Evolutionary conservation across 306 rosid species (phyloP).

Genomic region (Citrullus amarus): DNA sequence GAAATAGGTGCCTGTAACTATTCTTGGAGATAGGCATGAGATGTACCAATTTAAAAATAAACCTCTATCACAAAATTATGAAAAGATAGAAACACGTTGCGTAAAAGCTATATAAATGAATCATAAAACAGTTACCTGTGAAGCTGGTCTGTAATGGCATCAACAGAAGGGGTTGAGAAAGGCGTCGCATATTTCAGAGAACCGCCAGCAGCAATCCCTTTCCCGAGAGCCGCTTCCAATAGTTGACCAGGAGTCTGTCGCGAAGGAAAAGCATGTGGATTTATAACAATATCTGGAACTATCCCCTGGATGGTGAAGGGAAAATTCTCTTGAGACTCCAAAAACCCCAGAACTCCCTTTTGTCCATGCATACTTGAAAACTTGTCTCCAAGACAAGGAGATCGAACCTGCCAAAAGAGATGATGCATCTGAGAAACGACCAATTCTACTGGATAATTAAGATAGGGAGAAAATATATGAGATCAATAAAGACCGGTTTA

Average conservation of each 20-base stretch:
- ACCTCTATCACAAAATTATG: too few species aligned
- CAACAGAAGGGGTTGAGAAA: slow-evolving; percentile 69
- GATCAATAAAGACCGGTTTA: background rate
- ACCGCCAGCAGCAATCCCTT: slow-evolving; percentile 80
- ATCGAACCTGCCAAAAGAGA: slow-evolving; percentile 55
- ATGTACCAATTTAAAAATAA: background rate
- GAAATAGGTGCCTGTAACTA: background rate
- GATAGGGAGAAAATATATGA: background rate
- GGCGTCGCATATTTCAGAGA: slow-evolving; percentile 65
- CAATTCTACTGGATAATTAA: background rate
- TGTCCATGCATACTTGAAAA: slow-evolving; percentile 99
- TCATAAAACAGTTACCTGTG: slow-evolving; percentile 40
- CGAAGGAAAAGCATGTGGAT: slow-evolving; percentile 96
- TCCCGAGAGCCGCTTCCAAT: slow-evolving; percentile 89
- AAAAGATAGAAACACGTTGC: background rate
- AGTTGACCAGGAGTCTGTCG: slow-evolving; percentile 98
- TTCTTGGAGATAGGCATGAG: background rate
- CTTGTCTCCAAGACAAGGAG: slow-evolving; percentile 91
- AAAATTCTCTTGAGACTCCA: slow-evolving; percentile 89
- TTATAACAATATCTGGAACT: slow-evolving; percentile 93
- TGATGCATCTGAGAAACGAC: background rate
- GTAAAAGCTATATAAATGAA: background rate
- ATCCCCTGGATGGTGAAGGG: slow-evolving; percentile 86
- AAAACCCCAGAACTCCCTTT: slow-evolving; percentile 87
- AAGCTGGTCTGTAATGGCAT: slow-evolving; percentile 77